These are phyloP conservation scores for Lantana camara DNA, from an alignment of 257 asterid species.

Conservation along the genomic window DNA sequence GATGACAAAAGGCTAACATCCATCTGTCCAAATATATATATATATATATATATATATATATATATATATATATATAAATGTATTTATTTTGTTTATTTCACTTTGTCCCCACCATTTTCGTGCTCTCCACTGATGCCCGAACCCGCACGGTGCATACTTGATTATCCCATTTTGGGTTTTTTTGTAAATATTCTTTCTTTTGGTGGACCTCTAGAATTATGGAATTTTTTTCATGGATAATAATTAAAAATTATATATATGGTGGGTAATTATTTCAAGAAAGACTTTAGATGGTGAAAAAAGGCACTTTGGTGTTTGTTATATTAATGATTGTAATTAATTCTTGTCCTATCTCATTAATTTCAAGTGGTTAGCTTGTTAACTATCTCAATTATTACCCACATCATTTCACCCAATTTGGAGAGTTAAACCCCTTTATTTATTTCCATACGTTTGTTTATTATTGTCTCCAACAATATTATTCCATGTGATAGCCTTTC, in stretches of 20 bases:
- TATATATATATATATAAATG: no score
- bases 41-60: no score
- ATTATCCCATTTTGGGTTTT: background rate
- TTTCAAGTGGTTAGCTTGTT: constrained; percentile 38
- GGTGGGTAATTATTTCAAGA: constrained; percentile 20
- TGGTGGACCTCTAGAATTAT: no score
- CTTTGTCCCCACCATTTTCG: constrained; percentile 45
- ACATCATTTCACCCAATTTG: constrained; percentile 32
- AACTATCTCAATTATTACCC: constrained; percentile 40
- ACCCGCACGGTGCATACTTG: constrained; percentile 45
- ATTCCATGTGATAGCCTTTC: background rate
- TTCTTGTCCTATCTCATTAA: constrained; percentile 30
- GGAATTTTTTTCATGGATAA: background rate
- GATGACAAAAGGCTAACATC: constrained; percentile 23
- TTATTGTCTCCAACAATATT: constrained; percentile 11
- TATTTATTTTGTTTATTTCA: no score
- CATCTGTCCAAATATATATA: constrained; percentile 32
- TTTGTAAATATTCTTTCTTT: no score
- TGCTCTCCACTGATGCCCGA: constrained; percentile 35
- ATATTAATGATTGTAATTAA: constrained; percentile 39
- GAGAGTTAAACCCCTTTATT: constrained; percentile 16
- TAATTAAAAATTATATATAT: no score
- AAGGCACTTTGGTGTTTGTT: constrained; percentile 31
- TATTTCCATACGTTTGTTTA: constrained; percentile 9
- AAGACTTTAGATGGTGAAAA: constrained; percentile 30